Conservation (phyloP, 495 filamentous ascomycete genomes). For the Stereocaulon alpinum region DNA sequence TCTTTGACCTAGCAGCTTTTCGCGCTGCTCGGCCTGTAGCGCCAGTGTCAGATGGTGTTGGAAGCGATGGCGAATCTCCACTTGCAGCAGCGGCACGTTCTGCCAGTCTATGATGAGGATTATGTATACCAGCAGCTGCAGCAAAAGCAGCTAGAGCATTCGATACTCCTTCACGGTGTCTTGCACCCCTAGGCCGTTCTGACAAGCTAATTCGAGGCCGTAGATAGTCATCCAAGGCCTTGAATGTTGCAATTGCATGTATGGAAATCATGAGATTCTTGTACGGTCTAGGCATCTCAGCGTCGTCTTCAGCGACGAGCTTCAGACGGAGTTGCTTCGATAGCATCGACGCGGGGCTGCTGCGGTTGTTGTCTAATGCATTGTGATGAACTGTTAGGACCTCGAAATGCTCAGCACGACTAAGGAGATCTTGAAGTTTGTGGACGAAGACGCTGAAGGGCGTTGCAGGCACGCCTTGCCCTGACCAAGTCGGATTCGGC, state of each 20-base stretch:
- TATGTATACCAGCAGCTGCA: slow-evolving; percentile 51
- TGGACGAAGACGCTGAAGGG: slow-evolving; percentile 86
- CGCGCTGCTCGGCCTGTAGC: slow-evolving; percentile 16
- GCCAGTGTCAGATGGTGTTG: slow-evolving; percentile 20
- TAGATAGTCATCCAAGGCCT: slow-evolving; percentile 91
- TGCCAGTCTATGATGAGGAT: slow-evolving; percentile 29
- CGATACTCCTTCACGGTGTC: slow-evolving; percentile 55
- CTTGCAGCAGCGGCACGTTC: slow-evolving; percentile 25
- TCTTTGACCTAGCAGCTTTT: slow-evolving; percentile 29
- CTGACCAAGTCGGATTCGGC: slow-evolving; percentile 46
- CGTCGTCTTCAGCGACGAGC: slow-evolving; percentile 80
- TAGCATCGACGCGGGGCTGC: slow-evolving; percentile 89
- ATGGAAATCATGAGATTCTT: slow-evolving; percentile 96
- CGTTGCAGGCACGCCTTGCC: slow-evolving; percentile 56
- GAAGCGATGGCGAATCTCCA: slow-evolving; percentile 25
- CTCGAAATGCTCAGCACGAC: slow-evolving; percentile 95
- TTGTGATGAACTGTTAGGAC: slow-evolving; percentile 93
- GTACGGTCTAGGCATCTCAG: slow-evolving; percentile 74
- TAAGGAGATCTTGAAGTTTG: slow-evolving; percentile 91
- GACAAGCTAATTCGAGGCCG: slow-evolving; percentile 77
- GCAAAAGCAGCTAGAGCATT: slow-evolving; percentile 68
- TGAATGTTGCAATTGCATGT: slow-evolving; percentile 97
- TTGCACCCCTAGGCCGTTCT: slow-evolving; percentile 63
- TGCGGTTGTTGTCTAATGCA: slow-evolving; percentile 81
- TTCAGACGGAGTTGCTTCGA: slow-evolving; percentile 90